Evolutionary conservation across 164 flowering plant genomes (phyloP).

Genomic region (Euptelea pleiosperma): DNA sequence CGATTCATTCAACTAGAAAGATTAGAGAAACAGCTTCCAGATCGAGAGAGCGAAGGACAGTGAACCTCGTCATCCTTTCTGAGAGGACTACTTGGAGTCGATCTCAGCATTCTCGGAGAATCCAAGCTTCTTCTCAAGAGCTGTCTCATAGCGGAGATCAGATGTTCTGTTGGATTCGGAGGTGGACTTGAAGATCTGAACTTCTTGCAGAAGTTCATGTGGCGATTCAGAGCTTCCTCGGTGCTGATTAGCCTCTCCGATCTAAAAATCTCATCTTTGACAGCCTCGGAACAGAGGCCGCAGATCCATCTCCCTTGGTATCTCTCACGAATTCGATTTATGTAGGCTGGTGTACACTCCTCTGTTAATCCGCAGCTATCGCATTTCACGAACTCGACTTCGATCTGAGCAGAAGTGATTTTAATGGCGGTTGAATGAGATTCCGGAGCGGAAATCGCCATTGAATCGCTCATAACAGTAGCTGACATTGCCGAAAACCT

Average conservation of each 20-base stretch:
- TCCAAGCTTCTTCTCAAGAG: constrained; percentile 65
- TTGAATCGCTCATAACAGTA: constrained; percentile 36
- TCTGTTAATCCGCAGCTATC: constrained; percentile 75
- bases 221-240: constrained; percentile 67
- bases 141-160: constrained; percentile 70
- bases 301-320: constrained; percentile 77
- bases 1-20: constrained; percentile 30
- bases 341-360: constrained; percentile 75
- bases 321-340: constrained; percentile 45
- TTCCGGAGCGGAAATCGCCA: constrained; percentile 34
- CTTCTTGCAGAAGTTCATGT: constrained; percentile 57
- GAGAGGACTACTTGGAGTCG: constrained; percentile 59
- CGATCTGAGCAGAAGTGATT: constrained; percentile 15
- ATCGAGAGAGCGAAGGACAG: constrained; percentile 33
- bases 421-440: constrained; percentile 20
- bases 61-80: constrained; percentile 2
- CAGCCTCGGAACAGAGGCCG: constrained; percentile 75
- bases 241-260: constrained; percentile 53
- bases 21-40: constrained; percentile 61
- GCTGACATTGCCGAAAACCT: constrained; percentile 36
- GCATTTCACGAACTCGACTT: constrained; percentile 56
- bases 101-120: constrained; percentile 50
- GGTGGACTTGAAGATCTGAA: constrained; percentile 53
- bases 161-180: constrained; percentile 46
- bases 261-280: constrained; percentile 58